Base-by-base conservation (phyloP, 2,329 filamentous ascomycete genomes). In the Amauroascus verrucosus region DNA sequence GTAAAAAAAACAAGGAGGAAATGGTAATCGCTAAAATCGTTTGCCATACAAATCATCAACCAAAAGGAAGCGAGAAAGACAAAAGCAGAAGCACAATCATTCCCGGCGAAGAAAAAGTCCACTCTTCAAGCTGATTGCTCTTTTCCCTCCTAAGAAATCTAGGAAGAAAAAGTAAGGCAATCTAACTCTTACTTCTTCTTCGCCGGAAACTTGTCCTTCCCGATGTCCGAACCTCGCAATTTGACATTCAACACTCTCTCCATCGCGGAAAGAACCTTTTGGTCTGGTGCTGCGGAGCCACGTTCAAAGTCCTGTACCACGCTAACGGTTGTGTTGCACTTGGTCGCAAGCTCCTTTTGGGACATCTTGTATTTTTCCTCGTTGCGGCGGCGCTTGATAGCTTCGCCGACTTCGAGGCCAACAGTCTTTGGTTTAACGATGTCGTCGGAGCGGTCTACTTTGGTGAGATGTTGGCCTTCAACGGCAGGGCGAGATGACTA, bases 391-490 rank as follows among this genome's bases (percentile, higher is more conserved):
- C 84, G 80, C 65, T 82, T 79, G 74, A 97, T 96, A 60, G 85
- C 86, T 61, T 87, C 82, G 64, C 86, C 88, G 60, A 97, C 88
- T 54, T 80, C 77, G 65, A 79, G 78, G 68, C 89, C 88, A 55
- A 96, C 78, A 45, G 88, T 94, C 76, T 95, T 95, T 67, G 89
- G 90, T 77, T 95, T 95, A 74, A 97, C 85, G 74, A 96, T 95
- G 70, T 96, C 93, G 77, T 97, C 90, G 69, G 83, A 84, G 62
- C 91, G 90, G 78, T 97, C 93, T 71, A 98, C 90, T 78, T 97
- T 96, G 62, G 93, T 97, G 60, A 97, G 79, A 68, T 88, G 90
- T 75, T 98, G 93, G 63, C 93, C 93, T 74, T 97, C 91, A 61
- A 77, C 77, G 57, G 73, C 75, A 56, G 73, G 53, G 54, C 67